Evolutionary conservation across 768 basidiomycete species (phyloP).

Genomic region (Pleurotus giganteus): DNA sequence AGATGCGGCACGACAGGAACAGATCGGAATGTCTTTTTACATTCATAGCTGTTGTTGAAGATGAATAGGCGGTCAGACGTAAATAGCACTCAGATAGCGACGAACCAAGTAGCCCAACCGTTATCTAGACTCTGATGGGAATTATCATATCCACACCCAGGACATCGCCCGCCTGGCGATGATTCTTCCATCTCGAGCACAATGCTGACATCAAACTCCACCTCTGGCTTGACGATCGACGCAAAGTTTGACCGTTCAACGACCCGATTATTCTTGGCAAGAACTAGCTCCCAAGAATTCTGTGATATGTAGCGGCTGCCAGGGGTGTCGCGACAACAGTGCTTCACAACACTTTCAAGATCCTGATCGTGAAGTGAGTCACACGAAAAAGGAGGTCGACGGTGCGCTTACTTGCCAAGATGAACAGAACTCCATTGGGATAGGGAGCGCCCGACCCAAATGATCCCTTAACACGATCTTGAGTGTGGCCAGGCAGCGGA

Average conservation of each 20-base stretch:
- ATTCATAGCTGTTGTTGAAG: too few relatives aligned
- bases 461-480: background rate
- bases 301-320: background rate
- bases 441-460: background rate
- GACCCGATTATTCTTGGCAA: background rate
- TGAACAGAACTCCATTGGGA: background rate
- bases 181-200: background rate
- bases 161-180: too few relatives aligned
- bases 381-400: background rate
- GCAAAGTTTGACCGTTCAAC: background rate
- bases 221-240: background rate
- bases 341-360: background rate
- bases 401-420: background rate
- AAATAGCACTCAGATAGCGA: too few relatives aligned
- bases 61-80: too few relatives aligned
- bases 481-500: background rate
- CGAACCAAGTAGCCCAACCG: too few relatives aligned
- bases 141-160: too few relatives aligned
- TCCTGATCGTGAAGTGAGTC: background rate
- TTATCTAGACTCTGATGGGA: too few relatives aligned
- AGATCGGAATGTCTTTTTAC: too few relatives aligned
- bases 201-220: background rate
- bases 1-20: too few relatives aligned
- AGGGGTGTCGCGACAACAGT: background rate
- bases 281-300: background rate